Base-by-base conservation (phyloP, 2,329 filamentous ascomycete species). In the Zasmidium cellare region DNA sequence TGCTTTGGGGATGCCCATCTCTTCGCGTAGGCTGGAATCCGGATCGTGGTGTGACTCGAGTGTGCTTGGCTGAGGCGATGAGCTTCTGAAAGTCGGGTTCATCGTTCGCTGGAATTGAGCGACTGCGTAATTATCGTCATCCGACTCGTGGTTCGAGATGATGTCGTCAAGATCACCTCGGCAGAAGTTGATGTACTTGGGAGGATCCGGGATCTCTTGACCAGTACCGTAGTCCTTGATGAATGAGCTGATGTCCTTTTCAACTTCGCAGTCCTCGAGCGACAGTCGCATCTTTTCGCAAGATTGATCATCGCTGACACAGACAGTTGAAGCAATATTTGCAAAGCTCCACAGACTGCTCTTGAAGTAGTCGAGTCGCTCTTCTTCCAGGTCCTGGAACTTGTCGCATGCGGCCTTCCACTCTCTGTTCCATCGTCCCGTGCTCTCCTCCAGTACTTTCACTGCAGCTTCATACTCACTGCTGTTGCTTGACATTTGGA, bases 171-270 rank as follows among this genome's bases (percentile, higher is more conserved):
- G 82, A 72, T 96, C 92, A 16, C 93, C 94, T 11, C 94, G 88
- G 73, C 91, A 96, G 75, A 97, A 99, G 79, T 99, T 97, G 84
- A 99, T 97, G 74, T 97, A 99, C 74, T 92, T 97, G 46, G 94
- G 94, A 22, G 94, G 86, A 73, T 97, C 94, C 1, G 94, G 96
- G 48, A 99, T 99, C 74, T 99, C 96, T 74, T 97, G 93, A 3
- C 94, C 92, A 2, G 94, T 99, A 20, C 93, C 93, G 63, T 79
- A 84, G 49, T 96, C 92, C 62, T 83, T 88, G 76, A 99, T 99
- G 78, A 99, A 99, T 62, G 76, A 80, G 20, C 86, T 78, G 62
- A 99, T 97, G 72, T 99, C 96, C 74, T 93, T 96, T 74, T 97
- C 92, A 1, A 99, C 94, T 68, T 99, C 94, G 77, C 96, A 96